Conservation (phyloP, 2,329 filamentous ascomycete genomes). For the Colletotrichum eremochloae region DNA sequence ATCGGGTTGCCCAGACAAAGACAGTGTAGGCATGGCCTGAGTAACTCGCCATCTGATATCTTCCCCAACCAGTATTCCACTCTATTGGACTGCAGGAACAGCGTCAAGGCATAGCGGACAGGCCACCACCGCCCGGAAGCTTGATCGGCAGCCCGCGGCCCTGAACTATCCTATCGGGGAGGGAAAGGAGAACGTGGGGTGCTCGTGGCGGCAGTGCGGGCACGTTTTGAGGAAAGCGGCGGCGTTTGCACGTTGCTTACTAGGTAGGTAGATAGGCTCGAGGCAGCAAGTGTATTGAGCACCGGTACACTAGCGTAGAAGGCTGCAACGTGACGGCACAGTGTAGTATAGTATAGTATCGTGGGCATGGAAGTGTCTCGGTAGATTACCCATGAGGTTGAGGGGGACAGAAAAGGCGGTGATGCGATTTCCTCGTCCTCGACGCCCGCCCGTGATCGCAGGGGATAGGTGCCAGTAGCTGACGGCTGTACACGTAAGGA, state of each 20-base stretch:
- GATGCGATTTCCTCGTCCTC: slow-evolving; percentile 12
- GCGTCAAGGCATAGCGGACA: slow-evolving; percentile 7
- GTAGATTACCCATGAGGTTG: background rate
- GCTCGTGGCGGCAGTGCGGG: background rate
- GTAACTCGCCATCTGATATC: slow-evolving; percentile 36
- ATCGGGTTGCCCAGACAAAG: background rate
- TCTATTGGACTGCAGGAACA: slow-evolving; percentile 12
- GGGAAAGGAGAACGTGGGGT: slow-evolving; percentile 21
- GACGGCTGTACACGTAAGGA: slow-evolving; percentile 3
- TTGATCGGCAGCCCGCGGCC: background rate
- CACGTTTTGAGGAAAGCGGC: background rate
- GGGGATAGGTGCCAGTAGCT: background rate
- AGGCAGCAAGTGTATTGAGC: background rate
- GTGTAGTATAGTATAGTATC: background rate
- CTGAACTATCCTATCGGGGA: background rate
- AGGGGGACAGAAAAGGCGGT: slow-evolving; percentile 34
- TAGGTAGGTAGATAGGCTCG: background rate
- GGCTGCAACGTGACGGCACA: background rate
- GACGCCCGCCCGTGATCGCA: background rate
- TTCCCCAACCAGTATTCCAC: slow-evolving; percentile 9
- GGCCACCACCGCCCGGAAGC: slow-evolving; percentile 12
- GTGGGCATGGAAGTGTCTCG: background rate
- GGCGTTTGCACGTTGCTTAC: background rate
- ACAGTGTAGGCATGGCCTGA: slow-evolving; percentile 9
- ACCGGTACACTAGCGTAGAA: background rate